Conservation (phyloP, 345 rosid genomes). For the Gossypium herbaceum region DNA sequence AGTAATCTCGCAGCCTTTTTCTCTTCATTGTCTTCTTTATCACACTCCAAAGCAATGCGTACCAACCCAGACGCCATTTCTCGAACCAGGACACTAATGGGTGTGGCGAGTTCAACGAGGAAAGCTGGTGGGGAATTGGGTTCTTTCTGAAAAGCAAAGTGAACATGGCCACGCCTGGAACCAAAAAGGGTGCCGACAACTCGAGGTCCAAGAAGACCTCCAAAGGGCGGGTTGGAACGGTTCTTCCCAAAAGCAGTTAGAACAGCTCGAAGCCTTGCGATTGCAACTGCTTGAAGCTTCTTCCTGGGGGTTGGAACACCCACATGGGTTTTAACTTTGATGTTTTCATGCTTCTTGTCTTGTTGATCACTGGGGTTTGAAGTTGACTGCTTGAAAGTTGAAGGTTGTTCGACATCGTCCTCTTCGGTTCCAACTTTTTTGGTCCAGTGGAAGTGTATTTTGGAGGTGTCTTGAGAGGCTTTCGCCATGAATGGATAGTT, state of each 20-base stretch:
- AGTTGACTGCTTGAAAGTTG: slow-evolving; percentile 34
- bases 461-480: slow-evolving; percentile 54
- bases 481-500: slow-evolving; percentile 43
- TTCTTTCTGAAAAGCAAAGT: slow-evolving; percentile 84
- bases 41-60: slow-evolving; percentile 88
- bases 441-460: slow-evolving; percentile 84
- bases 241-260: slow-evolving; percentile 53
- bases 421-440: slow-evolving; percentile 65
- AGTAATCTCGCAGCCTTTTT: slow-evolving; percentile 53
- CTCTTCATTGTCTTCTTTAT: slow-evolving; percentile 48
- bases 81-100: slow-evolving; percentile 74
- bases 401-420: slow-evolving; percentile 20
- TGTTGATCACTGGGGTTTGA: slow-evolving; percentile 19
- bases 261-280: slow-evolving; percentile 73
- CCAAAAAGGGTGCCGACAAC: slow-evolving; percentile 95
- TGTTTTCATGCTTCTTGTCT: slow-evolving; percentile 24
- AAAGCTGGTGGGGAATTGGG: slow-evolving; percentile 78
- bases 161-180: slow-evolving; percentile 82
- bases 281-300: slow-evolving; percentile 70
- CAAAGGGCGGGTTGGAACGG: slow-evolving; percentile 34
- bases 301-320: slow-evolving; percentile 47
- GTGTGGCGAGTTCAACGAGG: slow-evolving; percentile 83
- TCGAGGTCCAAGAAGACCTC: slow-evolving; percentile 44
- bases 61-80: slow-evolving; percentile 99
- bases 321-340: slow-evolving; percentile 4